Evolutionary conservation across 352 stramenopile species (phyloP).

Genomic region (Blastocystis sp.): DNA sequence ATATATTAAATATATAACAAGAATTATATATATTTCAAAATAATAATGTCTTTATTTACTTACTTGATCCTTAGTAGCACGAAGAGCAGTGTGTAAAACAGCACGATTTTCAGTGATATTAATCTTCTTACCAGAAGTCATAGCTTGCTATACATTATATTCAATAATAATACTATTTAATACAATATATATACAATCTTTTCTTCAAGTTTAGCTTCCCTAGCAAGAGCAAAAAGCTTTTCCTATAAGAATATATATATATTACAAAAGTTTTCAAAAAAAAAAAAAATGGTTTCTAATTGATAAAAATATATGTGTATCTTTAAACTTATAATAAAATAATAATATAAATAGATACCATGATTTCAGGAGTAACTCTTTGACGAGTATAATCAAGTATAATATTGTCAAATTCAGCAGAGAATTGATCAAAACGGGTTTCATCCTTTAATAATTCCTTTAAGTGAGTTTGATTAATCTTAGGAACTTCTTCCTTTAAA

Average conservation of each 20-base stretch:
- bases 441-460: slow-evolving; percentile 37
- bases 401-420: slow-evolving; percentile 45
- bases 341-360: slow-evolving; percentile 42
- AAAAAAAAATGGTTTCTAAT: slow-evolving; percentile 51
- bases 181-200: slow-evolving; percentile 22
- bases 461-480: slow-evolving; percentile 19
- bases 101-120: slow-evolving; percentile 82
- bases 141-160: slow-evolving; percentile 49
- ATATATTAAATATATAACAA: slow-evolving; percentile 10
- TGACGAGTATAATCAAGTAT: slow-evolving; percentile 66
- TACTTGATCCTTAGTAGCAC: slow-evolving; percentile 56
- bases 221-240: slow-evolving; percentile 38
- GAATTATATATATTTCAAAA: slow-evolving; percentile 4
- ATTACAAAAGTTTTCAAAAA: slow-evolving; percentile 51
- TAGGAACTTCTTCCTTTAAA: slow-evolving; percentile 9
- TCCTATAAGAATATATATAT: slow-evolving; percentile 42
- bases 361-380: slow-evolving; percentile 58
- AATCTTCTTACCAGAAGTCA: slow-evolving; percentile 71
- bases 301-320: background rate
- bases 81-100: slow-evolving; percentile 81
- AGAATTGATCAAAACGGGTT: slow-evolving; percentile 28
- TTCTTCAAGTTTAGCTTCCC: slow-evolving; percentile 36
- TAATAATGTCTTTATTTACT: slow-evolving; percentile 19
- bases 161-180: slow-evolving; percentile 35
- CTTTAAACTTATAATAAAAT: background rate